phyloP scores from a whole-genome alignment of 257 asterid species.

The Forsythia suspensa region DNA sequence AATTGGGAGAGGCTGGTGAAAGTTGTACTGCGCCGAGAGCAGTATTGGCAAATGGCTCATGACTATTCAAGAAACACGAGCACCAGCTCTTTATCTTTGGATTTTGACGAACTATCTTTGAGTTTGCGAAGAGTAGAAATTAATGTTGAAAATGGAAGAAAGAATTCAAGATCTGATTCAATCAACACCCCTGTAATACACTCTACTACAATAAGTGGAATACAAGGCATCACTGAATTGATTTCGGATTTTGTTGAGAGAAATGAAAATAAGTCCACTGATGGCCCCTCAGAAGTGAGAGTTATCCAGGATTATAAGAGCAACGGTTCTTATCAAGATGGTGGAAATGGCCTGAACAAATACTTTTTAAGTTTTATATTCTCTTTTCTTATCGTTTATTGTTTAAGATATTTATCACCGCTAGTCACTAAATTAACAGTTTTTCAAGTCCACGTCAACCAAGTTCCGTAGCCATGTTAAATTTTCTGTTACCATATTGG shows the following conservation, averaged over 20 bases:
- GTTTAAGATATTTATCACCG: neutral
- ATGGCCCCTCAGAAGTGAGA: neutral
- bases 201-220: neutral
- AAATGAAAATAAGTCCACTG: neutral
- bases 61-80: neutral
- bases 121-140: neutral
- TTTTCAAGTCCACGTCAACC: too few species aligned
- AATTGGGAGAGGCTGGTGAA: neutral
- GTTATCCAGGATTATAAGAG: neutral
- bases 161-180: neutral
- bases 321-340: neutral
- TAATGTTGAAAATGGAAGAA: neutral
- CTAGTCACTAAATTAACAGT: too few species aligned
- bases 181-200: neutral
- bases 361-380: neutral
- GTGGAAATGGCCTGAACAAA: neutral
- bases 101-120: neutral
- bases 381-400: neutral
- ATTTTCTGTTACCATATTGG: too few species aligned
- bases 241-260: neutral
- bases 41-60: neutral
- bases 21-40: neutral
- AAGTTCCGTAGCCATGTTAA: too few species aligned
- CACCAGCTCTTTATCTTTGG: neutral
- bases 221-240: neutral